phyloP scores from a whole-genome alignment of 1,284 basidiomycete species.

The Sporisorium scitamineum region DNA sequence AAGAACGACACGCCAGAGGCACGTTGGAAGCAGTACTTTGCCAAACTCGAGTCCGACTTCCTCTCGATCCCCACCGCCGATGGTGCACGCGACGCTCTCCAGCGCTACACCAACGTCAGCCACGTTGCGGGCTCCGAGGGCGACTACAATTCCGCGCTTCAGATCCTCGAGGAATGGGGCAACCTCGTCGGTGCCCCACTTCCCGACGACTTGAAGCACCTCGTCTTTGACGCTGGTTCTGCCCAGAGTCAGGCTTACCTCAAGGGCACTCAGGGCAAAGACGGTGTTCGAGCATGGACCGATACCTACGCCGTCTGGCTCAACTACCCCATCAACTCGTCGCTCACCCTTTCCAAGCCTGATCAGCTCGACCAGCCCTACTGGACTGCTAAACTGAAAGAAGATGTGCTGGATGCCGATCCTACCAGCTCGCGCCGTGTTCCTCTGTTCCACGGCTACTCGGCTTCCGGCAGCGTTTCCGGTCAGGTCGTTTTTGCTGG shows the following conservation, averaged over 20 bases:
- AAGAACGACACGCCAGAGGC: conserved; percentile 16
- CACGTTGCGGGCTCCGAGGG: conserved; percentile 58
- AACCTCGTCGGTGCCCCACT: conserved; percentile 52
- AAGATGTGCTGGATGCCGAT: conserved; percentile 71
- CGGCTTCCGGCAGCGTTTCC: conserved; percentile 65
- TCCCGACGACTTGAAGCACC: conserved; percentile 38
- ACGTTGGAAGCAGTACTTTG: conserved; percentile 36
- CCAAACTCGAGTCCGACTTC: conserved; percentile 46
- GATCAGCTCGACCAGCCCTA: conserved; percentile 67
- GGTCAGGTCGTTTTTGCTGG: conserved; percentile 84
- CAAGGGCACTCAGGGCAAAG: conserved; percentile 23
- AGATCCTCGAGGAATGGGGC: conserved; percentile 60
- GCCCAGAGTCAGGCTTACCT: conserved; percentile 49
- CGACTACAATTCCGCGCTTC: conserved; percentile 57
- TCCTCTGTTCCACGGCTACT: conserved; percentile 71
- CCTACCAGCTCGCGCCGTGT: conserved; percentile 71
- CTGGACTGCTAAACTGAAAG: conserved; percentile 75
- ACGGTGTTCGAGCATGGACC: conserved; percentile 57
- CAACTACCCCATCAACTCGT: conserved; percentile 61
- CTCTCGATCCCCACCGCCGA: conserved; percentile 46
- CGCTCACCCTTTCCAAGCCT: conserved; percentile 54
- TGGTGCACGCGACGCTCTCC: conserved; percentile 46
- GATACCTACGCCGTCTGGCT: conserved; percentile 68
- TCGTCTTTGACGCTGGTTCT: conserved; percentile 65
- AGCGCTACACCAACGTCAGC: conserved; percentile 55